These are phyloP conservation scores for Ceratocystis huliohia DNA, from an alignment of 2,329 filamentous ascomycete genomes.

Conservation along the genomic window DNA sequence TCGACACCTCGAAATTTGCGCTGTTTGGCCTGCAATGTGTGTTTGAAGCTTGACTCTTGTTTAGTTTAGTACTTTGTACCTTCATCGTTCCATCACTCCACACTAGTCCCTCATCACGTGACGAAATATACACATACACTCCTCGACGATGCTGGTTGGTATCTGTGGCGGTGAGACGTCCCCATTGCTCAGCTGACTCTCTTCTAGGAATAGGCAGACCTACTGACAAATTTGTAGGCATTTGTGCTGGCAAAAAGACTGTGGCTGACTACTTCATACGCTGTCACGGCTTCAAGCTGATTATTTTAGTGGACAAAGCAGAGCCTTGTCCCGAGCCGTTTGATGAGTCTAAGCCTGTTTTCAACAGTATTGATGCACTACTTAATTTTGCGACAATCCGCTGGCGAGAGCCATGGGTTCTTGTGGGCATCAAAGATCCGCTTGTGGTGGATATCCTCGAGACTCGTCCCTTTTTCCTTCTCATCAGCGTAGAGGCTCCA, in stretches of 20 bases:
- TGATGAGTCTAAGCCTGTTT: constrained; percentile 30
- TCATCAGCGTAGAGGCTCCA: constrained; percentile 84
- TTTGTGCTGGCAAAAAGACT: constrained; percentile 84
- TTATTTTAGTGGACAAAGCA: constrained; percentile 41
- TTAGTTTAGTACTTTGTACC: no score
- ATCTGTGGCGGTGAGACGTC: constrained; percentile 53
- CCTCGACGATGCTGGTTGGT: constrained; percentile 54
- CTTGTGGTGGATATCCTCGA: constrained; percentile 59
- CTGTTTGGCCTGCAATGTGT: background rate
- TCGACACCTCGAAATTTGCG: background rate
- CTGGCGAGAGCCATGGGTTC: constrained; percentile 79
- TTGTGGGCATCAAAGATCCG: constrained; percentile 67
- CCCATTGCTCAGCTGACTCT: constrained; percentile 14
- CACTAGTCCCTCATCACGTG: constrained; percentile 29
- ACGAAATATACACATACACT: background rate
- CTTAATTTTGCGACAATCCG: constrained; percentile 73
- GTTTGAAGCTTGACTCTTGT: no score
- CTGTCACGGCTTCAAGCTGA: constrained; percentile 65
- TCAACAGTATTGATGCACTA: constrained; percentile 52
- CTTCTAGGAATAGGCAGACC: background rate
- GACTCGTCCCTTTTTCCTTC: constrained; percentile 79
- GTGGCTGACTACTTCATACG: constrained; percentile 79
- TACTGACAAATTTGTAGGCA: constrained; percentile 41
- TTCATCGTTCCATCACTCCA: no score
- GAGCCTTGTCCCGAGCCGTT: constrained; percentile 46